Evolutionary conservation across 2,329 filamentous ascomycete genomes (phyloP).

Genomic region (Pyrenochaeta sp.): DNA sequence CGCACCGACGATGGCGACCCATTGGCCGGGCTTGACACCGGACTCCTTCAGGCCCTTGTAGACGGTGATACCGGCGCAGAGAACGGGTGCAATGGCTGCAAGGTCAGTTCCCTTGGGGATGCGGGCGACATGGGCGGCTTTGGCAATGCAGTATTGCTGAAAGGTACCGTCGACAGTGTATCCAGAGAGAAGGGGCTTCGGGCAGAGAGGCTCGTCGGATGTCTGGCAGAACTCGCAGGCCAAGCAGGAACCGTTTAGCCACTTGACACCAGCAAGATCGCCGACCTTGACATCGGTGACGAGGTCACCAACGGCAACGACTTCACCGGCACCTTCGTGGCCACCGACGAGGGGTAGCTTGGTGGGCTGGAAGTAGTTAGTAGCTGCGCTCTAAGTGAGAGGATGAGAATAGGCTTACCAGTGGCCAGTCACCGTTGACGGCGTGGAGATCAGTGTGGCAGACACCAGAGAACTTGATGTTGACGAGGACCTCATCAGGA

Average conservation of each 20-base stretch:
- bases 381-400: neutral
- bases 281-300: slow-evolving; percentile 80
- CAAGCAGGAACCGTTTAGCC: slow-evolving; percentile 89
- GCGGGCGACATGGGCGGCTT: slow-evolving; percentile 83
- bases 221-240: slow-evolving; percentile 83
- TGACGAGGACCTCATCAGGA: slow-evolving; percentile 89
- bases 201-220: slow-evolving; percentile 83
- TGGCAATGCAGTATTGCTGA: slow-evolving; percentile 90
- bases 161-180: slow-evolving; percentile 94
- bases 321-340: slow-evolving; percentile 78
- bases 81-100: slow-evolving; percentile 79
- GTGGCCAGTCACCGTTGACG: slow-evolving; percentile 88
- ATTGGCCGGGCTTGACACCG: slow-evolving; percentile 75
- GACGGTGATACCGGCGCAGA: slow-evolving; percentile 87
- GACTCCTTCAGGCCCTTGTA: slow-evolving; percentile 94
- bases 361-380: slow-evolving; percentile 54
- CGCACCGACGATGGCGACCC: slow-evolving; percentile 84
- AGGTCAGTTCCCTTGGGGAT: slow-evolving; percentile 80
- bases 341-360: slow-evolving; percentile 89
- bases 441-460: slow-evolving; percentile 89
- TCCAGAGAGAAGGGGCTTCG: slow-evolving; percentile 77
- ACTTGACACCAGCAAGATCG: slow-evolving; percentile 87
- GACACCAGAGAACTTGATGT: slow-evolving; percentile 89
- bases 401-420: slow-evolving; percentile 51
- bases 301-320: slow-evolving; percentile 80